Conservation (phyloP, 177 flowering plant species). For the Vitis hybrid region DNA sequence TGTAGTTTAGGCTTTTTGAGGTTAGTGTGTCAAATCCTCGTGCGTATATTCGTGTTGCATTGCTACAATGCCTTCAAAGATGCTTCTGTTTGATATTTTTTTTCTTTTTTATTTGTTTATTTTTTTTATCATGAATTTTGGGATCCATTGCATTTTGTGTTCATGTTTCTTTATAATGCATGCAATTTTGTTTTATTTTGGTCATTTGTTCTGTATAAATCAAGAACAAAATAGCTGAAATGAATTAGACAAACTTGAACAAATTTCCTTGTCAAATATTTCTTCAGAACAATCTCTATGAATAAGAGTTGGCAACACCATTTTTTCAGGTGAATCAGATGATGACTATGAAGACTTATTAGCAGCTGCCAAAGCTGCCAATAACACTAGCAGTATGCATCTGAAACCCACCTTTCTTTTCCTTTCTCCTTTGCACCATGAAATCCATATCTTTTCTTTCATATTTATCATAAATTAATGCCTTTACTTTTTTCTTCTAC, state of each 20-base stretch:
- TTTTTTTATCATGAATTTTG: too few species aligned
- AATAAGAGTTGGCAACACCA: neutral
- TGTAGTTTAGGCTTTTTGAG: too few species aligned
- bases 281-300: neutral
- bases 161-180: too few species aligned
- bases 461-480: neutral
- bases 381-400: slow-evolving; percentile 55
- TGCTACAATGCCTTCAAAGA: too few species aligned
- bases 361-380: slow-evolving; percentile 66
- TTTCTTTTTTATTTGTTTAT: too few species aligned
- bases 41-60: too few species aligned
- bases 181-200: neutral
- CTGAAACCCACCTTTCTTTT: slow-evolving; percentile 8
- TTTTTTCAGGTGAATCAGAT: slow-evolving; percentile 70
- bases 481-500: slow-evolving; percentile 7
- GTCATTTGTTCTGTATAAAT: neutral
- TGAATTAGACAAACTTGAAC: neutral
- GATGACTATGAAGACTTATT: slow-evolving; percentile 82
- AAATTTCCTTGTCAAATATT: neutral
- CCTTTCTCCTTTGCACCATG: neutral
- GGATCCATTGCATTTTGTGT: too few species aligned
- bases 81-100: too few species aligned
- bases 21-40: too few species aligned
- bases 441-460: neutral
- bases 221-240: neutral